Evolutionary conservation across 1,284 basidiomycete species (phyloP).

Genomic region (Gastroboletus turbinatus): DNA sequence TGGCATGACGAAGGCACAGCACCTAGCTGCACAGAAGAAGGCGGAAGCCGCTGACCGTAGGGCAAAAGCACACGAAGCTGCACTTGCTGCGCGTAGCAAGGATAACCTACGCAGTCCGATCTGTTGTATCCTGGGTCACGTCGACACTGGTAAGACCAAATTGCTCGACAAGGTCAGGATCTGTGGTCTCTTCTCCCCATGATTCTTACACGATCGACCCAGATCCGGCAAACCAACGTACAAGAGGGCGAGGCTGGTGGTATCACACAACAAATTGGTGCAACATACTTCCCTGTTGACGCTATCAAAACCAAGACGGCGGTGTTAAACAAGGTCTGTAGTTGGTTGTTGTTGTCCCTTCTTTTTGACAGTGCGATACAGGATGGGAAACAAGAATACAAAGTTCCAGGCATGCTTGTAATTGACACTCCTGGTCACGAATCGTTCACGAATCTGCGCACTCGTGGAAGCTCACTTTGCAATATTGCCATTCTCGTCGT

Average conservation of each 20-base stretch:
- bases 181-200: background rate
- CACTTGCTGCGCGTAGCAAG: conserved; percentile 84
- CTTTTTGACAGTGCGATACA: conserved; percentile 29
- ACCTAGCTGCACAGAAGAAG: conserved; percentile 75
- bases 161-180: conserved; percentile 85
- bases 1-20: conserved; percentile 62
- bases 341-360: background rate
- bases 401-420: conserved; percentile 93
- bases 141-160: conserved; percentile 99
- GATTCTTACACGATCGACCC: conserved; percentile 14
- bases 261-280: conserved; percentile 99
- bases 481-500: conserved; percentile 99
- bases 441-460: conserved; percentile 97
- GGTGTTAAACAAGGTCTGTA: conserved; percentile 80
- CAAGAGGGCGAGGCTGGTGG: conserved; percentile 99
- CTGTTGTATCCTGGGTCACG: conserved; percentile 99
- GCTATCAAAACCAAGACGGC: conserved; percentile 92
- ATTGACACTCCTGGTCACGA: conserved; percentile 99
- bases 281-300: conserved; percentile 99
- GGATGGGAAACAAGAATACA: conserved; percentile 88
- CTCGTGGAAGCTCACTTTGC: conserved; percentile 95
- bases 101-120: conserved; percentile 95
- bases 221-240: conserved; percentile 99
- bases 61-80: conserved; percentile 82
- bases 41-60: conserved; percentile 82